A percentile compares a stretch with the other conserved stretches of the same genome.
These are phyloP conservation scores for Amniculicola lignicola DNA, from an alignment of 495 filamentous ascomycete species.

Conservation along the genomic window DNA sequence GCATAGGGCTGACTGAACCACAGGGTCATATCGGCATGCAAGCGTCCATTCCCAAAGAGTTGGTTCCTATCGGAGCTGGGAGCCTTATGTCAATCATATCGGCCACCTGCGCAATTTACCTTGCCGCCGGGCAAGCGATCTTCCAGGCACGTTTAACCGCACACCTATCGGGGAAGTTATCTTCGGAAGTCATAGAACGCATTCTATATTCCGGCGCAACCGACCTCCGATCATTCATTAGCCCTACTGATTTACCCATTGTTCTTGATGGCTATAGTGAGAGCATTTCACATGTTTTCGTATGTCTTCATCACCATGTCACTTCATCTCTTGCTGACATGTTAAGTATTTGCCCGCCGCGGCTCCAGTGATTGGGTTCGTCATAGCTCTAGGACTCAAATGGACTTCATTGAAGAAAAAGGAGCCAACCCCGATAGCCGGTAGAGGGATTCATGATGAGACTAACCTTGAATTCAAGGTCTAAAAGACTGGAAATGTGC, in stretches of 20 bases:
- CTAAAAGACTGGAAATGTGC: background rate
- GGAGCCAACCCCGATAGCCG: background rate
- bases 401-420: slow-evolving; percentile 19
- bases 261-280: too few species aligned
- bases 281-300: too few species aligned
- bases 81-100: background rate
- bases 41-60: slow-evolving; percentile 30
- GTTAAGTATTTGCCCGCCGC: slow-evolving; percentile 6
- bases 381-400: background rate
- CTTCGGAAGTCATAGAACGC: too few species aligned
- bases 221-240: too few species aligned
- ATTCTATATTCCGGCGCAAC: too few species aligned
- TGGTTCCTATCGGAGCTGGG: slow-evolving; percentile 31
- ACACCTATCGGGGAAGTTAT: too few species aligned
- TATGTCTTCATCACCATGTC: too few species aligned
- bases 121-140: too few species aligned
- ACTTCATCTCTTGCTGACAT: too few species aligned
- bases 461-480: background rate
- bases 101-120: too few species aligned
- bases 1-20: background rate
- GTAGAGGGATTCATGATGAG: background rate
- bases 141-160: too few species aligned
- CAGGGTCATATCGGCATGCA: slow-evolving; percentile 37
- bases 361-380: background rate
- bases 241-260: too few species aligned